Percentiles rank a stretch among this genome's conserved stretches.
phyloP scores from a whole-genome alignment of 768 basidiomycete species.

The Neoboletus magnificus region DNA sequence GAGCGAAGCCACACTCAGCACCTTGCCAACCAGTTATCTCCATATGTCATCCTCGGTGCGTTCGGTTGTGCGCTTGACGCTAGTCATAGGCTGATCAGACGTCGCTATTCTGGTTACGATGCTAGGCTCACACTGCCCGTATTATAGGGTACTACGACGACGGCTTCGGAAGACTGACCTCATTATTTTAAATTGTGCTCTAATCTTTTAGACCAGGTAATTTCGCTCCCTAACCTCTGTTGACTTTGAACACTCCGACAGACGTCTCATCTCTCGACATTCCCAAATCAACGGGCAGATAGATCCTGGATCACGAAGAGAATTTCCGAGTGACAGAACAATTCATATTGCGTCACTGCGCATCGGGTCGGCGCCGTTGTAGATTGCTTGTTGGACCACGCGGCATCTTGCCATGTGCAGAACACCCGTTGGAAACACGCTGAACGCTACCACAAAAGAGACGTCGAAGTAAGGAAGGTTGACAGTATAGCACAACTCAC shows the following conservation, averaged over 20 bases:
- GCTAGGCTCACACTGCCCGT: neutral
- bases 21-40: neutral
- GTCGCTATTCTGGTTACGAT: neutral
- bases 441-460: neutral
- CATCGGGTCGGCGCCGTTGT: neutral
- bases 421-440: neutral
- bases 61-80: neutral
- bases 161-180: neutral
- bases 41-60: neutral
- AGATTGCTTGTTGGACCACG: neutral
- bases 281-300: neutral
- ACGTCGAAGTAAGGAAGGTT: constrained; percentile 10
- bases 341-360: neutral
- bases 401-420: neutral
- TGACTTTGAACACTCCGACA: neutral
- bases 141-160: neutral
- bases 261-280: neutral
- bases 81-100: neutral
- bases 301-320: neutral
- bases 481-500: constrained; percentile 1
- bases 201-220: neutral
- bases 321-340: neutral
- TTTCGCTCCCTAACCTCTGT: neutral
- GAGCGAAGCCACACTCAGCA: neutral
- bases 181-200: neutral